Conservation (phyloP, 176 grass and related monocot genomes). For the Alloteropsis semialata region DNA sequence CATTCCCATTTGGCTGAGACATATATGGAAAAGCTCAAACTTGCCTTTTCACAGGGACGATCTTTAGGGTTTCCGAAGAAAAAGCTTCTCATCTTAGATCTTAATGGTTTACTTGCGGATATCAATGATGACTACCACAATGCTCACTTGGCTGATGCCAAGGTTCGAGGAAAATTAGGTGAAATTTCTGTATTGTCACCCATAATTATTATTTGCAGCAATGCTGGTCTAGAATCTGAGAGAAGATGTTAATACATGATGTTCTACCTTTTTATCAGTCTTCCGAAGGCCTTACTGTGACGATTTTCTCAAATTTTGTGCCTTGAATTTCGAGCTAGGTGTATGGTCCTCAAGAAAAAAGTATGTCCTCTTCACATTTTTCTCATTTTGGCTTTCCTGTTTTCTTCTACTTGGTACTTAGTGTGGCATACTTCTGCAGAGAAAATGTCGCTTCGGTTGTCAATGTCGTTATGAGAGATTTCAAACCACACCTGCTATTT, state of each 20-base stretch:
- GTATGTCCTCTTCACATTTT: slow-evolving; percentile 37
- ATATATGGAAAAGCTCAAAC: slow-evolving; percentile 30
- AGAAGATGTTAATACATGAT: slow-evolving; percentile 27
- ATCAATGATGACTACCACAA: slow-evolving; percentile 55
- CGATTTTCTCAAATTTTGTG: slow-evolving; percentile 78
- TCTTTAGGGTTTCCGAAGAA: slow-evolving; percentile 37
- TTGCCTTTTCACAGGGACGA: slow-evolving; percentile 1
- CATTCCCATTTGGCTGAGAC: slow-evolving; percentile 22
- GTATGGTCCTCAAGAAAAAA: slow-evolving; percentile 82
- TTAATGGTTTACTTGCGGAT: slow-evolving; percentile 94
- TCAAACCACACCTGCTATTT: slow-evolving; percentile 65
- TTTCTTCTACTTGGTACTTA: slow-evolving; percentile 27
- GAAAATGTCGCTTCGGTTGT: slow-evolving; percentile 54
- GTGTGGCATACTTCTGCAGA: slow-evolving; percentile 49
- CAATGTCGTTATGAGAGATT: slow-evolving; percentile 55
- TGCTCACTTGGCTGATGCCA: slow-evolving; percentile 59
- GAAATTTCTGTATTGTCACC: slow-evolving; percentile 20
- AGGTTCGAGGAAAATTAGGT: slow-evolving; percentile 79
- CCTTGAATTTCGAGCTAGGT: slow-evolving; percentile 62
- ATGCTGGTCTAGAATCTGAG: not conserved
- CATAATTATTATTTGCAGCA: slow-evolving; percentile 25
- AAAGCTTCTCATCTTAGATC: slow-evolving; percentile 95
- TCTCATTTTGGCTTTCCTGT: slow-evolving; percentile 15
- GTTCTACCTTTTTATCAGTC: slow-evolving; percentile 41
- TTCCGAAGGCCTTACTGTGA: slow-evolving; percentile 73